Conservation (phyloP, 805 yeast genomes). For the Ascoidea asiatica region DNA sequence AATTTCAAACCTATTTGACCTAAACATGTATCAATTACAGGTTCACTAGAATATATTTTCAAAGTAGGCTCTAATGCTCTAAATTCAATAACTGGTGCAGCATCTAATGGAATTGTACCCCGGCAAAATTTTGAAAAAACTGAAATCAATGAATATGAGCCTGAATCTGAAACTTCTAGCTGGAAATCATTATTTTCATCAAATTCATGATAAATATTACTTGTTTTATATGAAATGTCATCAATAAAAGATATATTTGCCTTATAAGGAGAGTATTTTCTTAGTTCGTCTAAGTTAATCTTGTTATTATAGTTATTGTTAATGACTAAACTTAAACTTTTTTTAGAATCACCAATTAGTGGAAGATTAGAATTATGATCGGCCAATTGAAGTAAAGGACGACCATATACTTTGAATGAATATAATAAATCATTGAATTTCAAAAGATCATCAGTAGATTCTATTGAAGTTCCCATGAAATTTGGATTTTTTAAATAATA, state of each 20-base stretch:
- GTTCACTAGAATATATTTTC: conserved; percentile 21
- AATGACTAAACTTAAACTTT: conserved; percentile 6
- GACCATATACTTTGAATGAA: conserved; percentile 37
- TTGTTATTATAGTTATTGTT: conserved; percentile 2
- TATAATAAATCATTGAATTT: conserved; percentile 25
- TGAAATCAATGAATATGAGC: conserved; percentile 43
- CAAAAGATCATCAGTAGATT: conserved; percentile 11
- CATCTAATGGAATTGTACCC: conserved; percentile 48
- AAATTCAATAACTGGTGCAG: conserved; percentile 34
- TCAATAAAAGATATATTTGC: conserved; percentile 19
- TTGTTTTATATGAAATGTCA: conserved; percentile 15
- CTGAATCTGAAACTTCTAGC: conserved; percentile 40
- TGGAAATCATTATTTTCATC: conserved; percentile 17
- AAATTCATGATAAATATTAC: conserved; percentile 14
- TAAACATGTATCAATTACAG: conserved; percentile 76
- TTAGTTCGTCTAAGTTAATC: conserved; percentile 2
- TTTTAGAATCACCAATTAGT: conserved; percentile 5
- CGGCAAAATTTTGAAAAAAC: conserved; percentile 53
- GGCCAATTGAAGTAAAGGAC: conserved; percentile 36
- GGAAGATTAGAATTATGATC: conserved; percentile 16
- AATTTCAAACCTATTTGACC: conserved; percentile 83
- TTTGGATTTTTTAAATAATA: conserved; percentile 3
- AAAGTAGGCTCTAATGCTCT: conserved; percentile 24
- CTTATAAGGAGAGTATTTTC: conserved; percentile 17
- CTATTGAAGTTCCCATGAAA: conserved; percentile 2